These are phyloP conservation scores for Fraxinus sp. DNA, from an alignment of 305 asterid genomes.

Conservation along the genomic window DNA sequence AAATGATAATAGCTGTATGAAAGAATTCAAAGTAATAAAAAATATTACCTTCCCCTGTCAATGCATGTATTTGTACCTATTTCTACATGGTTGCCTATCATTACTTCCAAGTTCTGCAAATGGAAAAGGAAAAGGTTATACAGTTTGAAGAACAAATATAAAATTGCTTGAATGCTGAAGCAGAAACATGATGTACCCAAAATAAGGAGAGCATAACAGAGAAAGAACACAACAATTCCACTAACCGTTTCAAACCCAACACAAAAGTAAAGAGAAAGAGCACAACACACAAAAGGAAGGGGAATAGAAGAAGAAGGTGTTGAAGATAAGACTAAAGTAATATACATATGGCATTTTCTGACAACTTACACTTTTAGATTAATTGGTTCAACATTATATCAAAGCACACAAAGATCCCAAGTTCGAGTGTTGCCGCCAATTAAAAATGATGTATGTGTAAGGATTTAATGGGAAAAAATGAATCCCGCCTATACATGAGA, in stretches of 20 bases:
- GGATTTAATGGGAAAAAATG: no score
- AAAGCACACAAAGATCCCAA: no score
- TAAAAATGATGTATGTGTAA: no score
- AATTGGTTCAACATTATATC: no score
- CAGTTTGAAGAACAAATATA: not conserved
- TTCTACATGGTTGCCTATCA: slow-evolving; percentile 74
- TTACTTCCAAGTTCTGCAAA: slow-evolving; percentile 59
- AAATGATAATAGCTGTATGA: not conserved
- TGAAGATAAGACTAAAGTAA: no score
- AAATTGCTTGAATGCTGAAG: not conserved
- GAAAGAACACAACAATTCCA: not conserved
- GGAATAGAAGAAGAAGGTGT: no score
- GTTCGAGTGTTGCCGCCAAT: no score
- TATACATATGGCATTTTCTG: no score
- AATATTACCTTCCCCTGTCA: not conserved
- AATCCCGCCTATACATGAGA: no score
- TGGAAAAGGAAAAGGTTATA: not conserved
- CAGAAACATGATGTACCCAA: not conserved
- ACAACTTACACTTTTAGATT: not conserved
- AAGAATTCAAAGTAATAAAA: no score
- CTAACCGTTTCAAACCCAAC: not conserved
- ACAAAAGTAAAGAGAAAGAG: no score
- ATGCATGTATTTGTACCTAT: slow-evolving; percentile 89
- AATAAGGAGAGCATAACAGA: not conserved
- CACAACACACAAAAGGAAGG: not conserved